phyloP scores from a whole-genome alignment of 495 filamentous ascomycete species.

The Talaromyces wortmannii region DNA sequence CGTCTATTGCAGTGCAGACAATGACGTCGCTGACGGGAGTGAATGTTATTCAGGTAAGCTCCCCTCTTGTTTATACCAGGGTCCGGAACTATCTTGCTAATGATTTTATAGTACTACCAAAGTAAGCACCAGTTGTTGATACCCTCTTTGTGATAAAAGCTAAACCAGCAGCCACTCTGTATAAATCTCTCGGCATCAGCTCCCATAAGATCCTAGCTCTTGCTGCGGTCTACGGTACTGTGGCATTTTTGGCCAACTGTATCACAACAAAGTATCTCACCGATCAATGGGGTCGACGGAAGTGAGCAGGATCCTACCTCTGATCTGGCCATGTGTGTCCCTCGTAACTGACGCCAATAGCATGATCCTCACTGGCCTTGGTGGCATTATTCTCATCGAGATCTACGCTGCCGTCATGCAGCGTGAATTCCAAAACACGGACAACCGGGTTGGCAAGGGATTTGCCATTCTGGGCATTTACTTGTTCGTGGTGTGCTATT shows the following conservation, averaged over 20 bases:
- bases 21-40: constrained; percentile 52
- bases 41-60: constrained; percentile 44
- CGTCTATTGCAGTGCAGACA: constrained; percentile 51
- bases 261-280: constrained; percentile 47
- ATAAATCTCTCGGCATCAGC: constrained; percentile 48
- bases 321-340: not conserved
- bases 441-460: constrained; percentile 51
- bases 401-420: constrained; percentile 58
- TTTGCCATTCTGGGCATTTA: constrained; percentile 56
- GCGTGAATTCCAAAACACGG: constrained; percentile 44
- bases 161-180: constrained; percentile 33
- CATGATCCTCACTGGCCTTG: constrained; percentile 47
- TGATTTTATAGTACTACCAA: constrained; percentile 39
- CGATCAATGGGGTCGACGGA: constrained; percentile 55
- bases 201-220: constrained; percentile 45
- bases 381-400: constrained; percentile 44
- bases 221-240: constrained; percentile 49
- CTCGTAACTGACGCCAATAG: constrained; percentile 13
- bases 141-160: not conserved
- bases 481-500: constrained; percentile 49
- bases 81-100: not conserved
- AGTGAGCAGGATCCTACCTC: constrained; percentile 20
- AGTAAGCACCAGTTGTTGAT: constrained; percentile 20
- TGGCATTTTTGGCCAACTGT: constrained; percentile 45
- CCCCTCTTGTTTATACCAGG: not conserved